phyloP scores from a whole-genome alignment of 2,329 filamentous ascomycete species.

The Clarireedia hainanense region DNA sequence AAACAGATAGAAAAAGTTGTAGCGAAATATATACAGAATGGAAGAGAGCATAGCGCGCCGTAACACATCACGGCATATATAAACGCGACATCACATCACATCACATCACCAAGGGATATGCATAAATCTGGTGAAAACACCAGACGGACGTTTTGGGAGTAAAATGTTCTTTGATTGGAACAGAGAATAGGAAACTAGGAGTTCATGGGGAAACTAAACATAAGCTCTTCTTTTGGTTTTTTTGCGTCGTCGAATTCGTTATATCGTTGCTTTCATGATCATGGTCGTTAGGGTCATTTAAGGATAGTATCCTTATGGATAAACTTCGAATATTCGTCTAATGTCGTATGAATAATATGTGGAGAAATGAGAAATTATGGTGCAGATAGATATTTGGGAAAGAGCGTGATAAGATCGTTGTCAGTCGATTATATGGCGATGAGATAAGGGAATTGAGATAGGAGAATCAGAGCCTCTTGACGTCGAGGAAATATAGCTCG shows the following conservation, averaged over 20 bases:
- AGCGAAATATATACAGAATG: background rate
- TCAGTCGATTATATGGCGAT: background rate
- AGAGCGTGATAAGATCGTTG: background rate
- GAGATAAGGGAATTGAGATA: background rate
- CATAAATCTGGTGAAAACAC: background rate
- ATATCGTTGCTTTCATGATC: background rate
- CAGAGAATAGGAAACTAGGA: background rate
- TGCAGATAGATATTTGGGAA: background rate
- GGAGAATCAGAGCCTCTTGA: slow-evolving; percentile 6
- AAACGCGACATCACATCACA: background rate
- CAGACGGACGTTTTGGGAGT: too few relatives aligned
- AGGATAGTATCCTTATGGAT: too few relatives aligned
- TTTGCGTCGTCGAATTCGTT: background rate
- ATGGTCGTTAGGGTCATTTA: too few relatives aligned
- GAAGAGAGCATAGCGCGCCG: background rate
- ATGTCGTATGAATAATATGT: background rate
- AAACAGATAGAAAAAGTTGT: slow-evolving; percentile 18
- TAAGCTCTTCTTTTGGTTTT: background rate
- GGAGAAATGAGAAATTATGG: background rate
- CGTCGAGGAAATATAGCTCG: slow-evolving; percentile 27
- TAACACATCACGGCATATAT: background rate
- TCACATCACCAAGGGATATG: background rate
- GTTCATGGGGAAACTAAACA: background rate
- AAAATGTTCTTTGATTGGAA: background rate
- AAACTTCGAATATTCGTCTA: background rate